Evolutionary conservation across 1,139 yeast species (phyloP).

Genomic region (Yarrowia galli): DNA sequence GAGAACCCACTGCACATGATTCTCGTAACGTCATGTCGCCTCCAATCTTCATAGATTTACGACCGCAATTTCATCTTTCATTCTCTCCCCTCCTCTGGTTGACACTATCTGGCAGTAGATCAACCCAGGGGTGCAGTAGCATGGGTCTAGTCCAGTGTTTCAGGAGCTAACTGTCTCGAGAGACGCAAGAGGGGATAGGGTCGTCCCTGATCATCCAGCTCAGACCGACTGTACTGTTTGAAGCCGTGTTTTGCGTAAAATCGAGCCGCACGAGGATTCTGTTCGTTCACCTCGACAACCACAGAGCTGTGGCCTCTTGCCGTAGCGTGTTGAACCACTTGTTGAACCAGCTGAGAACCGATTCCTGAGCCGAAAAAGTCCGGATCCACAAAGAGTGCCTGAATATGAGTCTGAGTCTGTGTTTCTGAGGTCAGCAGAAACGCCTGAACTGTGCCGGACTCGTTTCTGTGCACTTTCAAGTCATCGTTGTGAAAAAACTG

Average conservation of each 20-base stretch:
- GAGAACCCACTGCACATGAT: too few species aligned
- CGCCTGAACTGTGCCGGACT: background rate
- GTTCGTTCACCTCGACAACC: background rate
- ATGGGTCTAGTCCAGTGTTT: background rate
- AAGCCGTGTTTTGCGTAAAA: background rate
- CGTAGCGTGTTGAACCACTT: background rate
- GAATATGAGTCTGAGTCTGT: background rate
- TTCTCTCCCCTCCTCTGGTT: background rate
- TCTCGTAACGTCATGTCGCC: too few species aligned
- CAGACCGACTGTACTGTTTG: background rate
- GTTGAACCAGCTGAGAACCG: background rate
- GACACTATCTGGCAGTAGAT: slow-evolving; percentile 6
- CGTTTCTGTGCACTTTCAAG: background rate
- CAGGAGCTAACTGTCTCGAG: background rate
- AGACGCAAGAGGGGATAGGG: background rate
- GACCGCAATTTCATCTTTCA: background rate
- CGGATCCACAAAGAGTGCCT: slow-evolving; percentile 5
- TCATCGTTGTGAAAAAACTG: background rate
- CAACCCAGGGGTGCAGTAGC: slow-evolving; percentile 9
- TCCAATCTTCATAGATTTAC: too few species aligned
- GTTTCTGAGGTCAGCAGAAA: background rate
- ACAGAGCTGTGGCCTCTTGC: background rate
- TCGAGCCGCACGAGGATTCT: background rate
- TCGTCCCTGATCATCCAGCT: slow-evolving; percentile 1
- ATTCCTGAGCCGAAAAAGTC: background rate